These are phyloP conservation scores for Venturia asperata DNA, from an alignment of 2,329 filamentous ascomycete genomes.

Conservation along the genomic window DNA sequence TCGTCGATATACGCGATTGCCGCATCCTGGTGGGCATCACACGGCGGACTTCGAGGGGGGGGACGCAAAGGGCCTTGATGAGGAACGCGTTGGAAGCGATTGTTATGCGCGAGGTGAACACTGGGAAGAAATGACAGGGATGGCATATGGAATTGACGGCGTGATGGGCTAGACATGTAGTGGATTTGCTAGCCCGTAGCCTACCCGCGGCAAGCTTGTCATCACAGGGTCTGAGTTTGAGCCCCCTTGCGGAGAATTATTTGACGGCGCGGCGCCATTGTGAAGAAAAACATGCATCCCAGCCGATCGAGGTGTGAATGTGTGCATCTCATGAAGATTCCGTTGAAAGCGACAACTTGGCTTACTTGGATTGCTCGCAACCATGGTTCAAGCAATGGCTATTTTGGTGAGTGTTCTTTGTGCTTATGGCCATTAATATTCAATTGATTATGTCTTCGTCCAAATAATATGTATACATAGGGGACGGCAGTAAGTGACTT, in stretches of 20 bases:
- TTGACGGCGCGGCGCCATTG: too few species aligned
- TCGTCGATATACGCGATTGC: background rate
- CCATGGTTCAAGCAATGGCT: background rate
- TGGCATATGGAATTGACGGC: too few species aligned
- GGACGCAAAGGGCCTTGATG: too few species aligned
- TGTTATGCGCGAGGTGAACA: background rate
- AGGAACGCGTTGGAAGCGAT: background rate
- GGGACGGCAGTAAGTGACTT: background rate
- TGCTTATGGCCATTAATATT: background rate
- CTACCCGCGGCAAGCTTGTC: background rate
- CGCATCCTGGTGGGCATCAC: background rate
- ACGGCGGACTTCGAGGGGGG: background rate
- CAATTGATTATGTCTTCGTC: background rate
- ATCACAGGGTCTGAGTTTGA: background rate
- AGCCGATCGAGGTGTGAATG: too few species aligned
- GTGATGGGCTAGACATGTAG: too few species aligned
- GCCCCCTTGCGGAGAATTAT: background rate
- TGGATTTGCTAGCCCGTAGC: too few species aligned
- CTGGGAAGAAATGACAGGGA: too few species aligned
- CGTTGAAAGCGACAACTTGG: too few species aligned
- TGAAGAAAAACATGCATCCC: background rate
- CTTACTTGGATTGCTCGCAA: background rate
- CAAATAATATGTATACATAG: constrained; percentile 3
- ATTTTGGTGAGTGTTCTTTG: background rate
- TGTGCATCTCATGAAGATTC: too few species aligned